These are phyloP conservation scores for Haplosporangium sp. DNA, from an alignment of 371 early-diverging fungal genomes.

Conservation along the genomic window DNA sequence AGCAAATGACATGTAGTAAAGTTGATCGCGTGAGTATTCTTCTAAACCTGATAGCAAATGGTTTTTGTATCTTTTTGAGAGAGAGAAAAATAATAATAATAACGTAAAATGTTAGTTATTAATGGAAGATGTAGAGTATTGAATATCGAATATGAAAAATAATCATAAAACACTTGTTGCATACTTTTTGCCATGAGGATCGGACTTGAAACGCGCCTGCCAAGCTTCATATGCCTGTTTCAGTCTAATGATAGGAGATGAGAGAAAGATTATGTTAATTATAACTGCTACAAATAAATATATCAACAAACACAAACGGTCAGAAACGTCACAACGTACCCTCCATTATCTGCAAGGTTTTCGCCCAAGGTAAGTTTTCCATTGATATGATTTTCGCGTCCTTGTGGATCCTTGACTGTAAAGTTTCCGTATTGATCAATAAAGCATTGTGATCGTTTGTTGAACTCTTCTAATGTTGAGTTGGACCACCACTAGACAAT, in stretches of 20 bases:
- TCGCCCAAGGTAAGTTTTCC: constrained; percentile 74
- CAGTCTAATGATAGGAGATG: constrained; percentile 21
- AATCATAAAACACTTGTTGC: background rate
- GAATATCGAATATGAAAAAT: too few species aligned
- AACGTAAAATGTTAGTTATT: background rate
- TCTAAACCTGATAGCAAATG: constrained; percentile 67
- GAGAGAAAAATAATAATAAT: too few species aligned
- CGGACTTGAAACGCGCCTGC: constrained; percentile 48
- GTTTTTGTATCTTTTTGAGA: constrained; percentile 32
- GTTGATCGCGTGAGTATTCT: constrained; percentile 63
- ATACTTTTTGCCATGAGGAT: constrained; percentile 56
- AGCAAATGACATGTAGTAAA: constrained; percentile 70
- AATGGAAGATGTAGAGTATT: too few species aligned
- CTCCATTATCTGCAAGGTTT: constrained; percentile 72
- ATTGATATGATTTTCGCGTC: constrained; percentile 60
- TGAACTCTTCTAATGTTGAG: constrained; percentile 61
- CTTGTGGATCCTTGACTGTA: constrained; percentile 61
- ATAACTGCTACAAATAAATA: background rate
- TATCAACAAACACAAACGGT: background rate
- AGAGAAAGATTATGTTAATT: background rate
- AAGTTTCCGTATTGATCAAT: constrained; percentile 72
- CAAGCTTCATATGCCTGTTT: constrained; percentile 60
- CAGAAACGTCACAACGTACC: constrained; percentile 24
- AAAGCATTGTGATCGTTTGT: constrained; percentile 68
- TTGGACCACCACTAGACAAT: constrained; percentile 76